Evolutionary conservation across 2,329 filamentous ascomycete genomes (phyloP), one percentile per base, ranked within the genome.

Genomic region (Penicillium digitatum): DNA sequence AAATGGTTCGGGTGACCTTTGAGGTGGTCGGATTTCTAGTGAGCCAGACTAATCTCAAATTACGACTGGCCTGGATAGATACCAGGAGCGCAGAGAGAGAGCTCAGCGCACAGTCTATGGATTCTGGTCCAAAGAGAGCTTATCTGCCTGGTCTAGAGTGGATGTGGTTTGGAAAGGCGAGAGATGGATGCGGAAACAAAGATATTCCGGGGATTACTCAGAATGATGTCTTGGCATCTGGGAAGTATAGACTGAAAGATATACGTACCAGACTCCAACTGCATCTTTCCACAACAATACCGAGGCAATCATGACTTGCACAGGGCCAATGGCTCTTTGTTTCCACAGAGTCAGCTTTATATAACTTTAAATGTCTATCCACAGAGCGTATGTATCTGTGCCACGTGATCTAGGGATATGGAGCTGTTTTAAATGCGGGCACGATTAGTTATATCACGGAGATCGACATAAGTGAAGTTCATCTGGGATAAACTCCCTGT

Each of bases 71-170:
- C 52, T 54, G 52, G 52, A 54, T 26, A 20, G 26, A 38, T 34
- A 22, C 52, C 52, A 54, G 48, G 47, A 43, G 52, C 47, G 52
- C 52, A 34, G 18, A 51, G 47, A 51, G 47, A 45, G 34, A 54
- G 27, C 47, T 38, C 52, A 40, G 47, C 47, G 39, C 52, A 45
- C 52, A 54, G 47, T 42, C 47, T 51, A 40, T 51, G 24, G 47
- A 54, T 49, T 40, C 34, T 48, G 40, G 34, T 38, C 47, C 47
- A 54, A 51, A 45, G 47, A 54, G 47, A 54, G 52, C 52, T 54
- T 37, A 48, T 32, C 35, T 51, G 38, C 32, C 3, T 35, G 46
- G 38, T 54, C 52, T 51, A 54, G 51, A 40, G 52, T 38, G 37
- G 47, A 54, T 50, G 52, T 44, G 47, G 47, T 45, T 45, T 47